Evolutionary conservation across 2,329 filamentous ascomycete species (phyloP), one percentile per base, ranked within the genome.

Genomic region (Epichloe gansuensis): DNA sequence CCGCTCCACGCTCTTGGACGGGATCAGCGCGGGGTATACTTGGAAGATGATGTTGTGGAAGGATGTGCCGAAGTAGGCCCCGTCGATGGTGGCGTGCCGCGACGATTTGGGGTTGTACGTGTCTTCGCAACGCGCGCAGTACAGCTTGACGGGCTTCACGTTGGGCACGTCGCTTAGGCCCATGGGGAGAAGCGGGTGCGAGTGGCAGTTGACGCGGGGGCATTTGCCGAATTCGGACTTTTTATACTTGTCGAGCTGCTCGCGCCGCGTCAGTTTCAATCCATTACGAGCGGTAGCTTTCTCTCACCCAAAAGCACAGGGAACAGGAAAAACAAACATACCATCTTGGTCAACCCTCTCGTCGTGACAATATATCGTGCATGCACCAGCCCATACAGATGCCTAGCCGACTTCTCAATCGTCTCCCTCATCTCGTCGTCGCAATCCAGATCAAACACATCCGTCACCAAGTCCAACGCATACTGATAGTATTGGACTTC

Each of bases 31-130:
- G 5, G 93, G 91, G 67, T 97, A 97, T 51, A 98, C 93, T 69
- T 98, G 93, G 75, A 98, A 97, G 56, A 98, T 82, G 70, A 98
- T 96, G 72, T 96, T 96, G 76, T 96, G 91, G 76, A 98, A 98
- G 3, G 88, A 95, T 47, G 91, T 90, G 60, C 93, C 93, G 61
- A 98, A 98, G 76, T 97, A 98, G 58, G 93, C 93, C 57, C 93
- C 93, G 66, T 98, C 93, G 63, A 98, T 96, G 54, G 86, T 80
- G 49, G 90, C 89, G 70, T 98, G 93, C 31, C 93, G 88, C 21
- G 89, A 91, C 3, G 93, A 97, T 69, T 98, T 98, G 44, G 93
- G 93, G 71, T 97, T 97, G 77, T 98, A 98, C 54, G 95, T 85
- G 68, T 98, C 93, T 75, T 98, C 93, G 75, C 93, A 98, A 61